These are phyloP conservation scores for Tuber borchii DNA, from an alignment of 495 filamentous ascomycete species.

Conservation along the genomic window DNA sequence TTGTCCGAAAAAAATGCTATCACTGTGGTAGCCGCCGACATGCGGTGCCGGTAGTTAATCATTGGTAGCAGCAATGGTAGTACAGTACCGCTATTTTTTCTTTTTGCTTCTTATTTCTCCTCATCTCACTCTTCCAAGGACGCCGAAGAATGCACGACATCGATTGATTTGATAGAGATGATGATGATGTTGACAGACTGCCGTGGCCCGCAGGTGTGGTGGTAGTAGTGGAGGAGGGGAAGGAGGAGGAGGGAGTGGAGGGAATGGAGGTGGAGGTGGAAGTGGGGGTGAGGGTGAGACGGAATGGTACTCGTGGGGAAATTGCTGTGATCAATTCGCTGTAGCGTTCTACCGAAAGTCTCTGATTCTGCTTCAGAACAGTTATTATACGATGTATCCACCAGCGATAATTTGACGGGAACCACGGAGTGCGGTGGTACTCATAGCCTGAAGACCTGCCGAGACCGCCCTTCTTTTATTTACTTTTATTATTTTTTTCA, in stretches of 20 bases:
- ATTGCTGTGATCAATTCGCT: not conserved
- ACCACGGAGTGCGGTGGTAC: not conserved
- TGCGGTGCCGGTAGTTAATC: not conserved
- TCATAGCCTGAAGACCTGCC: not conserved
- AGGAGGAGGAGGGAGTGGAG: not conserved
- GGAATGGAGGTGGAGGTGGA: not conserved
- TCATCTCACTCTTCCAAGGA: not conserved
- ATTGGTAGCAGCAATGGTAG: not conserved
- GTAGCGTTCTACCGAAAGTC: not conserved
- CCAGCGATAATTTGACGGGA: not conserved
- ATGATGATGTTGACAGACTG: not conserved
- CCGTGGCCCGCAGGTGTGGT: not conserved
- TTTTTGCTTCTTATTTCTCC: conserved; percentile 8
- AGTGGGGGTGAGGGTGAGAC: not conserved
- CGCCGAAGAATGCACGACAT: not conserved
- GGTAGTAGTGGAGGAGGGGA: not conserved
- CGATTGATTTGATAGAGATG: not conserved
- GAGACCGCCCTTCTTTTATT: not conserved
- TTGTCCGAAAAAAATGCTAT: not conserved
- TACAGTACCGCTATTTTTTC: not conserved
- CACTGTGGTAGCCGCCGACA: not conserved
- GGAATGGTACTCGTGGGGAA: not conserved
- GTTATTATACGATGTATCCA: not conserved
- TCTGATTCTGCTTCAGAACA: not conserved
- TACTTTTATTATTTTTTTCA: not conserved